Percentiles rank a stretch among this genome's conserved stretches.
Conservation (phyloP, 495 filamentous ascomycete species). For the Bryoglossum gracile region DNA sequence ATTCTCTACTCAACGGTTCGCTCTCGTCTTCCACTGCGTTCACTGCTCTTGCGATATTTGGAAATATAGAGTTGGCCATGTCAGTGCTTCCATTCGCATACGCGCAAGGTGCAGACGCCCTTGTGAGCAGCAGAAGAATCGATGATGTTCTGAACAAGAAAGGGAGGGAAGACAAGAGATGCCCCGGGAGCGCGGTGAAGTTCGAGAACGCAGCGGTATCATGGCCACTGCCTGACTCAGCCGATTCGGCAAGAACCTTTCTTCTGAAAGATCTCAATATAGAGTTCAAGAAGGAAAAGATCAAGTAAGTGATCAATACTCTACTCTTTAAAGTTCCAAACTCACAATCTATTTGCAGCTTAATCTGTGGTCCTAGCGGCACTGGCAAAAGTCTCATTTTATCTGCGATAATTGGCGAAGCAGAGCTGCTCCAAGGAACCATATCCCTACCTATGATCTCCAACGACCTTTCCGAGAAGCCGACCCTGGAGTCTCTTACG, state of each 20-base stretch:
- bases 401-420: conserved; percentile 49
- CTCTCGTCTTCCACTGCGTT: conserved; percentile 28
- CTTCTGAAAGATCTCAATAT: conserved; percentile 20
- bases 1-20: conserved; percentile 17
- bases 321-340: conserved; percentile 21
- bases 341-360: no score
- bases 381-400: conserved; percentile 54
- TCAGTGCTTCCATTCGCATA: neutral
- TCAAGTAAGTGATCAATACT: no score
- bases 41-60: conserved; percentile 18
- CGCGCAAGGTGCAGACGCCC: conserved; percentile 2
- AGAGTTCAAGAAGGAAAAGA: no score
- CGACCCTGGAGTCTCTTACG: conserved; percentile 35
- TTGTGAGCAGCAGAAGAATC: conserved; percentile 24
- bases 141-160: conserved; percentile 10
- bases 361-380: conserved; percentile 48
- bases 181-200: conserved; percentile 11
- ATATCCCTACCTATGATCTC: conserved; percentile 36
- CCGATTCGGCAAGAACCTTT: conserved; percentile 6
- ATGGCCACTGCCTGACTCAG: conserved; percentile 18
- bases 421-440: conserved; percentile 39
- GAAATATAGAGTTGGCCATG: neutral
- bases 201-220: conserved; percentile 19
- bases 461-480: conserved; percentile 37
- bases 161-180: conserved; percentile 14